phyloP scores from a whole-genome alignment of 2,329 filamentous ascomycete genomes.

The Emmonsia crescens region DNA sequence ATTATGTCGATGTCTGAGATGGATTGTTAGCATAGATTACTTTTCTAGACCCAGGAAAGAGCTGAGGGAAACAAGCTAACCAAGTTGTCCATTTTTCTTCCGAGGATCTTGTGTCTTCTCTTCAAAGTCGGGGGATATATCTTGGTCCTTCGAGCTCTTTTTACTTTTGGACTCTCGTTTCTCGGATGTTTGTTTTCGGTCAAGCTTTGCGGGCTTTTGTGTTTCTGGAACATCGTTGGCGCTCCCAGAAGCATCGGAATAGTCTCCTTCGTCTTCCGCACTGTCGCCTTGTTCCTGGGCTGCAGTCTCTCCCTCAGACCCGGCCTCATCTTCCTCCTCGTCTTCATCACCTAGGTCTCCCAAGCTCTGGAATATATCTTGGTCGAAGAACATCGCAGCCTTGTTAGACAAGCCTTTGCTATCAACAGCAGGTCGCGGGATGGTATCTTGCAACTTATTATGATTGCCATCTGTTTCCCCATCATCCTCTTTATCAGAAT shows the following conservation, averaged over 20 bases:
- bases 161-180: constrained; percentile 13
- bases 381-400: constrained; percentile 81
- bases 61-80: constrained; percentile 23
- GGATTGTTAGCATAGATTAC: not conserved
- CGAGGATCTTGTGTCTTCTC: constrained; percentile 29
- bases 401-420: constrained; percentile 61
- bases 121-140: constrained; percentile 27
- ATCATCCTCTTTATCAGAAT: constrained; percentile 49
- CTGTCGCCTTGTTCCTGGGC: constrained; percentile 18
- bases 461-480: constrained; percentile 51
- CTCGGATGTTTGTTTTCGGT: constrained; percentile 14
- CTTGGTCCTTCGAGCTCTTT: constrained; percentile 14
- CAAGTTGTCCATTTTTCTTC: constrained; percentile 33
- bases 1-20: constrained; percentile 84
- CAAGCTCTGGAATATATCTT: constrained; percentile 85
- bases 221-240: not conserved
- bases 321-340: constrained; percentile 33
- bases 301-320: constrained; percentile 16
- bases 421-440: constrained; percentile 14
- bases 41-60: constrained; percentile 2
- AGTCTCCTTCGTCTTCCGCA: constrained; percentile 26
- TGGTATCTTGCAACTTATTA: constrained; percentile 2
- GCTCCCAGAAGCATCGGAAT: constrained; percentile 1
- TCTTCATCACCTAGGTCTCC: constrained; percentile 51
- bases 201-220: constrained; percentile 14